Evolutionary conservation across 495 filamentous ascomycete genomes (phyloP).

Genomic region (Lasiosphaeriaceae sp.): DNA sequence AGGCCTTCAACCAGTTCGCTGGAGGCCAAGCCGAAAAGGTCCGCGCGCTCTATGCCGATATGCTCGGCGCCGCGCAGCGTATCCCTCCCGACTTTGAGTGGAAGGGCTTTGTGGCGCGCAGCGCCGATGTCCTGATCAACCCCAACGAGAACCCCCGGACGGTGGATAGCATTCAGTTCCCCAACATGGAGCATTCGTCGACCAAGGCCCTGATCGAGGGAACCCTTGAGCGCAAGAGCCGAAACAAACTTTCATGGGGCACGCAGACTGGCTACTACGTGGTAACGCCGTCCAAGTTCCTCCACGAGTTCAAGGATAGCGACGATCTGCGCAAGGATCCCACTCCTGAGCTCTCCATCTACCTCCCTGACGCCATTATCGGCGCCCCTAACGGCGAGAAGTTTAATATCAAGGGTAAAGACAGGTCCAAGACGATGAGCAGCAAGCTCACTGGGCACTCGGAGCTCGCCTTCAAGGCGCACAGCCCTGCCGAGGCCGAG

Average conservation of each 20-base stretch:
- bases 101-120: slow-evolving; percentile 72
- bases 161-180: slow-evolving; percentile 69
- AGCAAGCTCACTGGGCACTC: slow-evolving; percentile 50
- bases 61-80: slow-evolving; percentile 69
- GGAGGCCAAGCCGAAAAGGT: slow-evolving; percentile 76
- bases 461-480: slow-evolving; percentile 60
- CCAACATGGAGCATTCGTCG: slow-evolving; percentile 78
- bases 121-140: slow-evolving; percentile 70
- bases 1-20: slow-evolving; percentile 72
- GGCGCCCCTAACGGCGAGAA: slow-evolving; percentile 72
- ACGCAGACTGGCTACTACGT: slow-evolving; percentile 85
- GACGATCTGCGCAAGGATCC: slow-evolving; percentile 82
- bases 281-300: slow-evolving; percentile 75
- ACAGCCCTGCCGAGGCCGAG: slow-evolving; percentile 67
- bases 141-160: slow-evolving; percentile 67
- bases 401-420: slow-evolving; percentile 94
- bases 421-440: slow-evolving; percentile 51
- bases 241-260: slow-evolving; percentile 67
- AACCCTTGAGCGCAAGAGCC: slow-evolving; percentile 78
- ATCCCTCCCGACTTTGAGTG: slow-evolving; percentile 91
- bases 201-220: slow-evolving; percentile 85
- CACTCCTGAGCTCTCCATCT: slow-evolving; percentile 79
- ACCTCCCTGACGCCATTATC: slow-evolving; percentile 84
- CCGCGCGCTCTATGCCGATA: slow-evolving; percentile 75
- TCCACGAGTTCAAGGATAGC: slow-evolving; percentile 94